Conservation (phyloP, 768 basidiomycete genomes). For the Dioszegia aurantiaca region DNA sequence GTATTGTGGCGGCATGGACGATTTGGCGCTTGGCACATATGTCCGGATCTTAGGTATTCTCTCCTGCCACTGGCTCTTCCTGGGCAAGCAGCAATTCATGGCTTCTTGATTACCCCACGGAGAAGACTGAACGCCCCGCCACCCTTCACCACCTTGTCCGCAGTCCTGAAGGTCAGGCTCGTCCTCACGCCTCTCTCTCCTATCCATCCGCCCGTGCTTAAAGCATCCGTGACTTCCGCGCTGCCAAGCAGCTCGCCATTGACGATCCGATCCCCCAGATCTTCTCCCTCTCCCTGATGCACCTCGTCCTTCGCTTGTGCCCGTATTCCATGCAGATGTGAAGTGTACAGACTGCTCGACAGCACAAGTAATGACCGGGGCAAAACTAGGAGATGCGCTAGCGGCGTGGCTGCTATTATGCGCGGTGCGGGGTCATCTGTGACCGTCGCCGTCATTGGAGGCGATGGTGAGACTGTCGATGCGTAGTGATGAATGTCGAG, state of each 20-base stretch:
- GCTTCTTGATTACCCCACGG: conserved; percentile 2
- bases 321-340: conserved; percentile 78
- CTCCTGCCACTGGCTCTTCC: too few species aligned
- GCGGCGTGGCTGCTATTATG: conserved; percentile 63
- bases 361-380: conserved; percentile 82
- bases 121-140: conserved; percentile 25
- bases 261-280: conserved; percentile 55
- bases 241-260: conserved; percentile 62
- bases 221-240: conserved; percentile 52
- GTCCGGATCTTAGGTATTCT: too few species aligned
- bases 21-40: too few species aligned
- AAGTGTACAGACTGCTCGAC: conserved; percentile 64
- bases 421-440: conserved; percentile 39
- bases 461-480: conserved; percentile 35
- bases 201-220: conserved; percentile 57
- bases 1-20: too few species aligned
- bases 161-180: conserved; percentile 83
- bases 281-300: conserved; percentile 36
- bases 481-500: conserved; percentile 76
- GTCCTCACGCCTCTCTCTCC: conserved; percentile 61
- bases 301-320: conserved; percentile 37
- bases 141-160: conserved; percentile 60
- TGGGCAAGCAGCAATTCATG: not conserved
- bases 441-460: conserved; percentile 33
- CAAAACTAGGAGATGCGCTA: conserved; percentile 73